Evolutionary conservation across 257 asterid species (phyloP).

Genomic region (Parsonsia alboflavescens): DNA sequence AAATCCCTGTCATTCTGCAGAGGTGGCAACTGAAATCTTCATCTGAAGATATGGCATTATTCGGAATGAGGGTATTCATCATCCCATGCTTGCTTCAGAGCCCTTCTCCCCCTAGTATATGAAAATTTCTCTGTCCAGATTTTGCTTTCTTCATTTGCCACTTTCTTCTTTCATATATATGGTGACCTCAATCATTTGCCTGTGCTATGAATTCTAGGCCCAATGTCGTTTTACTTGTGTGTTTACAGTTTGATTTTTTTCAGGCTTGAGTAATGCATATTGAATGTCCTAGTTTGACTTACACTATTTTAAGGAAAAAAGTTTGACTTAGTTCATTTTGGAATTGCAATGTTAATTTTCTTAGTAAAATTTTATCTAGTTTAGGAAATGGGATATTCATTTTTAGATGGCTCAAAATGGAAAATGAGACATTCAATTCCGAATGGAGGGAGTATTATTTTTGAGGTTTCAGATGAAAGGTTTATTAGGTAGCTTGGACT

Average conservation of each 20-base stretch:
- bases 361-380: too few species aligned
- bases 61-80: neutral
- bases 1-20: neutral
- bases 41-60: neutral
- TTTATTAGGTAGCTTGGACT: neutral
- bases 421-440: too few species aligned
- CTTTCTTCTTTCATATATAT: neutral
- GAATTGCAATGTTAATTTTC: too few species aligned
- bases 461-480: neutral
- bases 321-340: too few species aligned
- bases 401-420: too few species aligned
- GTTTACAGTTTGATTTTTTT: neutral
- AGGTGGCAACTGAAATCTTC: neutral
- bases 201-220: too few species aligned
- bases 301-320: too few species aligned
- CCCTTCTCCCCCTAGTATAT: neutral
- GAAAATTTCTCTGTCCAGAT: neutral
- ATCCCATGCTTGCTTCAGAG: neutral
- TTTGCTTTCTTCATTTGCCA: neutral
- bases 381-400: too few species aligned
- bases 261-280: neutral
- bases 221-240: too few species aligned
- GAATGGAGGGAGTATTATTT: neutral
- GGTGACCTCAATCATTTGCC: neutral
- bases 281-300: too few species aligned